These are phyloP conservation scores for Paramecium caudatum DNA, from an alignment of 73 alveolate genomes.

Conservation along the genomic window DNA sequence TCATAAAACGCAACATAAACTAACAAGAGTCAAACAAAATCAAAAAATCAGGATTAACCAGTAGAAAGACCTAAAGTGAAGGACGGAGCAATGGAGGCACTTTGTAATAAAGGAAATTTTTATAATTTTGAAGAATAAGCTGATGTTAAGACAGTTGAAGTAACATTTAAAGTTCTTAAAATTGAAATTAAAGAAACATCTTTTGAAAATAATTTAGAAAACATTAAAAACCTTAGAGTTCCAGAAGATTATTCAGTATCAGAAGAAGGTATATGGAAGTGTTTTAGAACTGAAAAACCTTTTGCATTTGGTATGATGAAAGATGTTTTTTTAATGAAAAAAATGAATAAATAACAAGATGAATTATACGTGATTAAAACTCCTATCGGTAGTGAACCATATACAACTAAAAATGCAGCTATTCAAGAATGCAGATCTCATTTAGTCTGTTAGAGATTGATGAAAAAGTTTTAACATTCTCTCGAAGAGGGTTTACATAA, in stretches of 20 bases:
- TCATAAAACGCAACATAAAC: conserved; percentile 5
- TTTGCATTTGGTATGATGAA: conserved; percentile 67
- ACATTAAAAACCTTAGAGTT: background rate
- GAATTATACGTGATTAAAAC: conserved; percentile 31
- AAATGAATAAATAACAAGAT: background rate
- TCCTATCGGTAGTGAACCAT: background rate
- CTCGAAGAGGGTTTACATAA: background rate
- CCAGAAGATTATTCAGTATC: background rate
- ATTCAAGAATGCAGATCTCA: conserved; percentile 47
- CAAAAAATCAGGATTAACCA: background rate
- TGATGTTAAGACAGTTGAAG: background rate
- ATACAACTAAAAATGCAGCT: background rate
- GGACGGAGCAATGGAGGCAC: conserved; percentile 38
- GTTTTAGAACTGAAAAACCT: conserved; percentile 50
- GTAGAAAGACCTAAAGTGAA: background rate
- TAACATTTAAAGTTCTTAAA: background rate
- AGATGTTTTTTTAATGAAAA: conserved; percentile 42
- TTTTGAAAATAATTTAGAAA: background rate
- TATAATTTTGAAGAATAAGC: background rate
- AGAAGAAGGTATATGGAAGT: conserved; percentile 23
- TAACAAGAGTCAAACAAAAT: background rate
- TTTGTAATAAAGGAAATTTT: conserved; percentile 22
- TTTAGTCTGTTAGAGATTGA: conserved; percentile 1
- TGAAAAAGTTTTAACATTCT: background rate
- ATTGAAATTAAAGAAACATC: background rate